phyloP scores from a whole-genome alignment of 352 stramenopile genomes.

The Pythium aristosporum region DNA sequence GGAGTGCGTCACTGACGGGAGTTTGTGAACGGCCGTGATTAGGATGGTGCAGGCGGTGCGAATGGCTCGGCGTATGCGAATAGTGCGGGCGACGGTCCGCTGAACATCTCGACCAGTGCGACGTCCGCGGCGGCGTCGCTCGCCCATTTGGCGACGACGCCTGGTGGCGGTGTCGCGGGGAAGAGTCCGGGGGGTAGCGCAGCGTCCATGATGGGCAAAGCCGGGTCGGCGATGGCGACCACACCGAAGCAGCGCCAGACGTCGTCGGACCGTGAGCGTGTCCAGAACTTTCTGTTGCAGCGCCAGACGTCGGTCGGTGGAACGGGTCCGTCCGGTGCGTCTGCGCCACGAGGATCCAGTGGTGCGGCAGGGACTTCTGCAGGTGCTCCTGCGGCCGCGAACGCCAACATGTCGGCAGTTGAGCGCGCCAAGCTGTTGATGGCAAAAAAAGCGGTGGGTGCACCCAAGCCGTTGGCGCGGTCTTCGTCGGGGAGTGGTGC shows the following conservation, averaged over 20 bases:
- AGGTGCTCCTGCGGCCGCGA: constrained; percentile 14
- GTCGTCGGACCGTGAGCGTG: constrained; percentile 51
- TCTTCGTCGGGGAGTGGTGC: background rate
- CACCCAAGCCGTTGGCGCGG: constrained; percentile 25
- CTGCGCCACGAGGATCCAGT: constrained; percentile 13
- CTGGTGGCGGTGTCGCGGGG: constrained; percentile 9
- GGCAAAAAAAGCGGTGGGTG: constrained; percentile 55
- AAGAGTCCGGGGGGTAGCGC: constrained; percentile 1
- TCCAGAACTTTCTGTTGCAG: constrained; percentile 67
- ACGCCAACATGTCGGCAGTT: constrained; percentile 52
- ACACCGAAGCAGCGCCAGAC: constrained; percentile 51
- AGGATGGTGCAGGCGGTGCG: constrained; percentile 4
- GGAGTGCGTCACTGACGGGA: background rate
- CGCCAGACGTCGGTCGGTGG: constrained; percentile 34
- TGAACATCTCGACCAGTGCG: constrained; percentile 9
- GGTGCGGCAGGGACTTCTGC: background rate
- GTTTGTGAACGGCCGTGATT: background rate
- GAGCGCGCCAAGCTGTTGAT: constrained; percentile 78
- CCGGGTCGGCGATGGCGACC: constrained; percentile 18
- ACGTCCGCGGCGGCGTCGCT: constrained; percentile 3
- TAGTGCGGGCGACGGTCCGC: background rate
- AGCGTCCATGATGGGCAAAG: constrained; percentile 10
- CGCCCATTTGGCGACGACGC: constrained; percentile 9
- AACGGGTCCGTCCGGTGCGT: background rate
- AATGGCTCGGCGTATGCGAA: constrained; percentile 15